Evolutionary conservation across 73 alveolate genomes (phyloP).

Genomic region (Effrenium voratum): DNA sequence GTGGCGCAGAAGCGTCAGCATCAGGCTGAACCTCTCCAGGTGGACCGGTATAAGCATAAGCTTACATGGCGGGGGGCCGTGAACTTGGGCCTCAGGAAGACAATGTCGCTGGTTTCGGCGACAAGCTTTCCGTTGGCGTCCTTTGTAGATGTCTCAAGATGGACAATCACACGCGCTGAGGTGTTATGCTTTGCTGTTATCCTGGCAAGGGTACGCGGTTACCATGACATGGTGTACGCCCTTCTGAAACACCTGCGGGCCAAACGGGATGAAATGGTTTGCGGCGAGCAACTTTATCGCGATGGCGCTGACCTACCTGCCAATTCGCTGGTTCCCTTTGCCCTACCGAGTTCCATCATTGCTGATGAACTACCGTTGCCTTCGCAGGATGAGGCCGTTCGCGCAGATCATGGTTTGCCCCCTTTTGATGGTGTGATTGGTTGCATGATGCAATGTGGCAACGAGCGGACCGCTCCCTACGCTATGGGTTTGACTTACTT

Average conservation of each 20-base stretch:
- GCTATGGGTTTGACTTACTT: background rate
- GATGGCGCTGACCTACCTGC: background rate
- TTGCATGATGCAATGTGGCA: too few species aligned
- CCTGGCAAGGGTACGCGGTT: background rate
- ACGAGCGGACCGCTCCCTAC: background rate
- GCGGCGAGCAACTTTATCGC: background rate
- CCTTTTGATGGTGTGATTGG: background rate
- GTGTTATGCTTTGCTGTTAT: background rate
- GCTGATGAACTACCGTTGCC: background rate
- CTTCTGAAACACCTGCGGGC: background rate
- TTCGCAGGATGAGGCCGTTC: background rate
- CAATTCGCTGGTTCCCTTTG: background rate
- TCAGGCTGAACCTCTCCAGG: background rate
- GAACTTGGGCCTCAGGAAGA: background rate
- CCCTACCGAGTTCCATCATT: background rate
- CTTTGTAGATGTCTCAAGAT: background rate
- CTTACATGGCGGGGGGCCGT: background rate
- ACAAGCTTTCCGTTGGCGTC: conserved; percentile 4
- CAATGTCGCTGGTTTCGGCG: background rate
- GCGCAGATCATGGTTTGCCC: background rate
- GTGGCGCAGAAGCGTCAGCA: too few species aligned
- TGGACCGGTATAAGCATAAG: background rate
- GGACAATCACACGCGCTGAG: conserved; percentile 22
- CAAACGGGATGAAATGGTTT: background rate
- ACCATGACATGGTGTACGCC: background rate